phyloP scores from a whole-genome alignment of 176 grass and related monocot species.

The barley (Hordeum vulgare) region DNA sequence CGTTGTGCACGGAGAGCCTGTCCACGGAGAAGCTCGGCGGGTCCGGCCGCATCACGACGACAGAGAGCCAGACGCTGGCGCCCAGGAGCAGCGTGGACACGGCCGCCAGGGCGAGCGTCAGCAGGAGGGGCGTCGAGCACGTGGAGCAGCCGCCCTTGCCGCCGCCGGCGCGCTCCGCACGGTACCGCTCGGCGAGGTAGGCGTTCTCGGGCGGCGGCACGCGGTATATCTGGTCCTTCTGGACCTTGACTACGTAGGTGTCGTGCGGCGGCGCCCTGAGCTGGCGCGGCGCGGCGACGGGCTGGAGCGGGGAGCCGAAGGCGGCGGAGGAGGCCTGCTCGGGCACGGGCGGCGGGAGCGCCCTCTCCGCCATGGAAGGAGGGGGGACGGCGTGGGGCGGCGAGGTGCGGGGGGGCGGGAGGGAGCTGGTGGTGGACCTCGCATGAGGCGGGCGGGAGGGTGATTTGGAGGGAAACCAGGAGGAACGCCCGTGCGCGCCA shows the following conservation, averaged over 20 bases:
- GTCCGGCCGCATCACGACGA: conserved; percentile 33
- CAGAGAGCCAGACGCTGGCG: conserved; percentile 4
- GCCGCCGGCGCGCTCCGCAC: conserved; percentile 16
- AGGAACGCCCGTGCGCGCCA: neutral
- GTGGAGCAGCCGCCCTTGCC: neutral
- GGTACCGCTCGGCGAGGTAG: conserved; percentile 58
- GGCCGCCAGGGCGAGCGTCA: conserved; percentile 15
- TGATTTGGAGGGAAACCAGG: conserved; percentile 38
- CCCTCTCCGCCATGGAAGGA: conserved; percentile 74
- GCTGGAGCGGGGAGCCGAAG: conserved; percentile 26
- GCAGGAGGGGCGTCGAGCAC: conserved; percentile 24
- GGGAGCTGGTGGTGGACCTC: conserved; percentile 17
- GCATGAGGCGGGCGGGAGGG: conserved; percentile 16
- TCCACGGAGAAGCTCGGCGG: conserved; percentile 51
- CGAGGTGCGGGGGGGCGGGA: neutral
- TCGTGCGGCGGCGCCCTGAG: neutral
- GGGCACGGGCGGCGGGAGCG: conserved; percentile 20
- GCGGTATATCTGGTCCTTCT: conserved; percentile 90
- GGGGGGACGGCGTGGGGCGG: neutral
- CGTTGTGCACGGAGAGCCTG: conserved; percentile 26
- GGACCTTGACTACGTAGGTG: conserved; percentile 77
- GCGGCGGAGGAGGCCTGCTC: neutral
- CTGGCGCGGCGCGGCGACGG: neutral
- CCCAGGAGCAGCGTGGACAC: neutral
- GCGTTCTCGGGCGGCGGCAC: conserved; percentile 91